These are phyloP conservation scores for Prunus persica DNA, from an alignment of 306 rosid genomes.

Conservation along the genomic window Prunus_persica_NCBIv2 NC_034014.1:29514501-29515000, in stretches of 20 bases:
- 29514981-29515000: not conserved
- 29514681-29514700: no score
- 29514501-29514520: conserved; percentile 13
- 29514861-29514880: conserved; percentile 61
- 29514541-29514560: not conserved
- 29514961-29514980: not conserved
- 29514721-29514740: not conserved
- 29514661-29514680: no score
- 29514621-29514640: not conserved
- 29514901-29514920: conserved; percentile 60
- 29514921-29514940: conserved; percentile 28
- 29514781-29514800: conserved; percentile 60
- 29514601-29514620: not conserved
- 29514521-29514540: not conserved
- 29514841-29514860: conserved; percentile 74
- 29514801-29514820: conserved; percentile 65
- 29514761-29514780: conserved; percentile 51
- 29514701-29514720: no score
- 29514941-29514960: not conserved
- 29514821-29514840: conserved; percentile 67
- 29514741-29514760: not conserved
- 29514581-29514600: not conserved
- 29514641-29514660: no score
- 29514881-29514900: conserved; percentile 68
- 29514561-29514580: not conserved